These are phyloP conservation scores for Hypoxylon sp. DNA, from an alignment of 2,329 filamentous ascomycete genomes.

Conservation along the genomic window DNA sequence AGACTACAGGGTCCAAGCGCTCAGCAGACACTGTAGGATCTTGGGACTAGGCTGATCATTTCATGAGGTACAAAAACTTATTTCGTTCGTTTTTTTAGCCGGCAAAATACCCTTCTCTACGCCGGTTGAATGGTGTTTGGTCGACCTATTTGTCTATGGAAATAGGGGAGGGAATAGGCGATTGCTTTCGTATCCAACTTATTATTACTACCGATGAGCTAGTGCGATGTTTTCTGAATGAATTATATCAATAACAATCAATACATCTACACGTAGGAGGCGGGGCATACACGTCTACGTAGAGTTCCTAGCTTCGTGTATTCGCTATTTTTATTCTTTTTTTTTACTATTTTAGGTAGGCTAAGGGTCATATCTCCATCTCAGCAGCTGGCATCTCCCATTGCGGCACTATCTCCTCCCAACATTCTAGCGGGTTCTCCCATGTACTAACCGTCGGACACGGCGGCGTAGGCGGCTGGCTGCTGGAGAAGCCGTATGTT, in stretches of 20 bases:
- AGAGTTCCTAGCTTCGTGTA: background rate
- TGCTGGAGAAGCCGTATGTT: conserved; percentile 26
- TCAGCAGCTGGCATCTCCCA: conserved; percentile 27
- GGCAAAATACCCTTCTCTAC: conserved; percentile 31
- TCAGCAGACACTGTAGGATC: background rate
- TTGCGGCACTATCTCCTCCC: conserved; percentile 24
- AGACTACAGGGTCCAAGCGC: background rate
- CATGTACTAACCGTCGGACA: conserved; percentile 18
- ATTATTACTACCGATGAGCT: background rate
- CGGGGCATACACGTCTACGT: background rate
- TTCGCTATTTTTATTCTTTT: conserved; percentile 1
- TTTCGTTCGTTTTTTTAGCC: conserved; percentile 2
- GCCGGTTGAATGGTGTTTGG: background rate
- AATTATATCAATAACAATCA: background rate
- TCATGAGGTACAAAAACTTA: conserved; percentile 4
- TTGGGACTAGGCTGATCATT: background rate
- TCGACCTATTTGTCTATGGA: background rate
- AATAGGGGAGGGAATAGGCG: conserved; percentile 1
- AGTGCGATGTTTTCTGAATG: background rate
- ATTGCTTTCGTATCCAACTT: background rate
- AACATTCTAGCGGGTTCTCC: conserved; percentile 26
- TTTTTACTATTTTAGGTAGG: conserved; percentile 1
- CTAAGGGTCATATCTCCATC: conserved; percentile 10
- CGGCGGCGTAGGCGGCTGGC: conserved; percentile 25
- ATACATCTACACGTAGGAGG: background rate